phyloP scores from a whole-genome alignment of 2,329 filamentous ascomycete genomes.

The Colletotrichum theobromicola region DNA sequence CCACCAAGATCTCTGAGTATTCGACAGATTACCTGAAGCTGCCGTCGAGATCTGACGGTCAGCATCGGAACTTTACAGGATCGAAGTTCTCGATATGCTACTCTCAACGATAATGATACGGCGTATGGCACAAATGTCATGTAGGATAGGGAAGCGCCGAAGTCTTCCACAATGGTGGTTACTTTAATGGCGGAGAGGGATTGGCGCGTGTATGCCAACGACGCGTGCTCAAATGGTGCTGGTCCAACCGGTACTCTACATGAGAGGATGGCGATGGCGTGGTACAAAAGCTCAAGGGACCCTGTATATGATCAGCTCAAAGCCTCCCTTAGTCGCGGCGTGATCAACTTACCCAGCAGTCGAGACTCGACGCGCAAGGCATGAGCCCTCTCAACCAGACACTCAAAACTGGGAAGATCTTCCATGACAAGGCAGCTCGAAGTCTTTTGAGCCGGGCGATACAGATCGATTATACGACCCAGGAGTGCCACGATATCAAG shows the following conservation, averaged over 20 bases:
- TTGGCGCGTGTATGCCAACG: constrained; percentile 17
- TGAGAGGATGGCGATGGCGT: constrained; percentile 25
- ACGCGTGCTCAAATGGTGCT: constrained; percentile 14
- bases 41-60: constrained; percentile 14
- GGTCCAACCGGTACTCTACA: constrained; percentile 17
- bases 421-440: constrained; percentile 13
- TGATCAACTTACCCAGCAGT: constrained; percentile 19
- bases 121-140: constrained; percentile 28
- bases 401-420: constrained; percentile 1
- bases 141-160: constrained; percentile 22
- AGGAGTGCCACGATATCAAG: constrained; percentile 26
- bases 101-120: constrained; percentile 26
- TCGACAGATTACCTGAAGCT: constrained; percentile 25
- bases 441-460: constrained; percentile 22
- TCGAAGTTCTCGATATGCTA: constrained; percentile 27
- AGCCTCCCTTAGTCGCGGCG: background rate
- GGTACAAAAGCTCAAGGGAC: constrained; percentile 27
- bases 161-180: constrained; percentile 24
- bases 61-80: constrained; percentile 24
- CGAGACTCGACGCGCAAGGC: constrained; percentile 22
- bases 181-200: constrained; percentile 26
- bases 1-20: constrained; percentile 24
- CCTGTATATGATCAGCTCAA: constrained; percentile 1
- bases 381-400: constrained; percentile 4
- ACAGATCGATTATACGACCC: constrained; percentile 26